Base-by-base conservation (phyloP, 1,139 yeast genomes). In the Lodderomyces margitis region DNA sequence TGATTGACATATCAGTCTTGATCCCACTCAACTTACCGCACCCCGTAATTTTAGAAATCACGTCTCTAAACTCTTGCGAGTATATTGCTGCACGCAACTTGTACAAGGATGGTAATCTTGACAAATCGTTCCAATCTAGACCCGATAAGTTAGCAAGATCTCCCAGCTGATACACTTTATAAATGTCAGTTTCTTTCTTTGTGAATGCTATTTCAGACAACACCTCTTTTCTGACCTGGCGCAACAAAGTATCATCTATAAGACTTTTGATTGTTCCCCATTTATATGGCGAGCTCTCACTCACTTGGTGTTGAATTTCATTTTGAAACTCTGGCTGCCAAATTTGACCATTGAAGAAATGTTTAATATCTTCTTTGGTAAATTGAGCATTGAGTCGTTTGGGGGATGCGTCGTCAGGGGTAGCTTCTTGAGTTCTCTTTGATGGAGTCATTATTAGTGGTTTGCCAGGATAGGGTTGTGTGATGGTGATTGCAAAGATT, bases 131-230 rank as follows among this genome's bases (percentile, higher is more conserved):
- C 73, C 82, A 75, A 50, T 87, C 79, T 46, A 94, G 70, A 0
- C 97, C 96, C 0, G 95, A 85, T 38, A 94, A 66, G 58, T 94
- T 94, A 33, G 97, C 96, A 54, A 94, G 73, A 61, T 94, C 98
- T 21, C 98, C 99, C 38, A 94, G 84, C 62, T 94, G 99, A 59
- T 75, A 83, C 24, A 94, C 96, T 60, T 88, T 91, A 64, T 94
- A 94, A 47, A 94, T 94, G 57, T 94, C 98, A 0, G 99, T 94
- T 62, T 94, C 98, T 62, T 92, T 94, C 56, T 83, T 81, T 15
- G 98, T 89, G 68, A 94, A 94, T 37, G 87, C 94, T 46, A 94
- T 83, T 56, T 89, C 86, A 5, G 74, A 69, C 52, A 87, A 75
- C 31, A 94, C 91, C 59, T 94, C 98, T 44, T 78, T 76, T 39